Percentiles rank a stretch among this genome's conserved stretches.
Conservation (phyloP, 768 basidiomycete species). For the Sporobolomyces pararoseus region DNA sequence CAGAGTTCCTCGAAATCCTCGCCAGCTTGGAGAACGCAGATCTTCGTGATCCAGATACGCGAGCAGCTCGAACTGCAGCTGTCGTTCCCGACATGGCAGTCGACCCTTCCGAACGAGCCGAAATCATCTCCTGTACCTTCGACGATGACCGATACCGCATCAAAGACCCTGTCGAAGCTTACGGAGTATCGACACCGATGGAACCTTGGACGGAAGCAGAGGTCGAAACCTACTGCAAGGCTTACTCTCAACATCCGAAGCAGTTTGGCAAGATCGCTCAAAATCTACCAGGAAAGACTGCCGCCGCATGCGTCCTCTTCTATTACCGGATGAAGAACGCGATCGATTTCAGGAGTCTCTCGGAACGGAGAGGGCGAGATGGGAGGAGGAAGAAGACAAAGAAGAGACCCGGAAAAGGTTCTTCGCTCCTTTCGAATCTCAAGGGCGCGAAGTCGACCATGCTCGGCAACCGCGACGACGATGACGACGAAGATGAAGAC, state of each 20-base stretch:
- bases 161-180: constrained; percentile 71
- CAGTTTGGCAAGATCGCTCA: constrained; percentile 91
- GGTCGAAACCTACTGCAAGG: constrained; percentile 69
- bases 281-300: constrained; percentile 73
- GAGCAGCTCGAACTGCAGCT: constrained; percentile 80
- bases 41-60: constrained; percentile 81
- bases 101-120: constrained; percentile 54
- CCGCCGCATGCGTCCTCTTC: constrained; percentile 82
- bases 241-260: constrained; percentile 80
- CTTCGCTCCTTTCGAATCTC: constrained; percentile 75
- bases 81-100: constrained; percentile 87
- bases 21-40: constrained; percentile 90
- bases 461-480: constrained; percentile 34
- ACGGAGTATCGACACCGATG: constrained; percentile 51
- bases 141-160: constrained; percentile 84
- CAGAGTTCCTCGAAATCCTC: constrained; percentile 96
- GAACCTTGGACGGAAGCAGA: constrained; percentile 85
- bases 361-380: constrained; percentile 63
- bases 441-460: constrained; percentile 33
- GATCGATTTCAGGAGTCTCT: constrained; percentile 77
- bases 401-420: constrained; percentile 61
- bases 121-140: constrained; percentile 54
- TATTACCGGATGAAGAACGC: constrained; percentile 94
- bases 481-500: constrained; percentile 38
- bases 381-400: constrained; percentile 60